These are phyloP conservation scores for Metschnikowia santaceciliae DNA, from an alignment of 805 yeast species.

Conservation along the genomic window DNA sequence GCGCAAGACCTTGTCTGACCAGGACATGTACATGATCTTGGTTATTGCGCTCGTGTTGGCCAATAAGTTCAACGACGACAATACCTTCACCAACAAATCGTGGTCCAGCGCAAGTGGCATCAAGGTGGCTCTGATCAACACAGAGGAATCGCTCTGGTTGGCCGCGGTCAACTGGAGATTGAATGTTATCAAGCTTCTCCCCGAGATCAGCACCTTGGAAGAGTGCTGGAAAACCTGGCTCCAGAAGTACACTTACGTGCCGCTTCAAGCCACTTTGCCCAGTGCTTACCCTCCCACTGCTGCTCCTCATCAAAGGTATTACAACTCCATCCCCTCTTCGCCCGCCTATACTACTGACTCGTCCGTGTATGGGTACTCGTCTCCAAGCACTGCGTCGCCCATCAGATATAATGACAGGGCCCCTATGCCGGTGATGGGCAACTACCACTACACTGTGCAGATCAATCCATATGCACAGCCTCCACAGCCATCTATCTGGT, in stretches of 20 bases:
- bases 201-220: slow-evolving; percentile 38
- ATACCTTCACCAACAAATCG: slow-evolving; percentile 89
- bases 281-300: slow-evolving; percentile 3
- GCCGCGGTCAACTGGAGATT: slow-evolving; percentile 56
- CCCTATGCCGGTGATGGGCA: not conserved
- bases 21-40: slow-evolving; percentile 49
- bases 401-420: slow-evolving; percentile 19
- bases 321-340: slow-evolving; percentile 19
- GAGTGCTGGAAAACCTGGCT: slow-evolving; percentile 46
- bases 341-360: slow-evolving; percentile 16
- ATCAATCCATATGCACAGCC: slow-evolving; percentile 4
- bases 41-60: slow-evolving; percentile 75
- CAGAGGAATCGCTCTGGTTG: slow-evolving; percentile 70
- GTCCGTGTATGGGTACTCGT: slow-evolving; percentile 18
- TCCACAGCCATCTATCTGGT: slow-evolving; percentile 23
- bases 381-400: slow-evolving; percentile 30
- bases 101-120: slow-evolving; percentile 97
- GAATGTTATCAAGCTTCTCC: slow-evolving; percentile 36
- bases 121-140: slow-evolving; percentile 54
- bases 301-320: slow-evolving; percentile 2
- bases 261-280: slow-evolving; percentile 4
- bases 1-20: slow-evolving; percentile 21
- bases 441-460: slow-evolving; percentile 4
- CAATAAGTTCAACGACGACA: slow-evolving; percentile 93
- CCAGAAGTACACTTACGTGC: slow-evolving; percentile 24